phyloP scores from a whole-genome alignment of 2,329 filamentous ascomycete species.

The Diaporthe vexans region DNA sequence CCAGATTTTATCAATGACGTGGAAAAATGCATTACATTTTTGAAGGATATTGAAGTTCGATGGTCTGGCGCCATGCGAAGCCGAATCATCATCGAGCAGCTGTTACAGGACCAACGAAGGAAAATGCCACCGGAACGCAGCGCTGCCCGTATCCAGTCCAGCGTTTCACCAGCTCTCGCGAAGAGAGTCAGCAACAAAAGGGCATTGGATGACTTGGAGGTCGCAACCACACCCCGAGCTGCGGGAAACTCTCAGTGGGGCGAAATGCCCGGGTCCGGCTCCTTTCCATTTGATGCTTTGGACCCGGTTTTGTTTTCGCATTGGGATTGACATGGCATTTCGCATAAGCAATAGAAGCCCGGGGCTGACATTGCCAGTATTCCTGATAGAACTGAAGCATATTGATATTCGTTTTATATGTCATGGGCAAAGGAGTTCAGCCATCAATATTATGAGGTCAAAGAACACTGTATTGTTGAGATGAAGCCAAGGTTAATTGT shows the following conservation, averaged over 20 bases:
- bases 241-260: background rate
- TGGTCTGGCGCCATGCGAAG: conserved; percentile 6
- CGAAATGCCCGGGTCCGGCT: background rate
- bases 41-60: background rate
- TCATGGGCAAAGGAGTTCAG: too few relatives aligned
- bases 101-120: conserved; percentile 3
- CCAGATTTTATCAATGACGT: background rate
- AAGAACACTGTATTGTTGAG: too few relatives aligned
- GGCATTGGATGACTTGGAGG: background rate
- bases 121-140: background rate
- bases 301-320: background rate
- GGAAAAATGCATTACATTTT: background rate
- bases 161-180: background rate
- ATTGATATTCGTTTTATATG: too few relatives aligned
- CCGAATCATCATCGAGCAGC: background rate
- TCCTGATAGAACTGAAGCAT: too few relatives aligned
- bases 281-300: conserved; percentile 4
- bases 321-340: background rate
- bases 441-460: too few relatives aligned
- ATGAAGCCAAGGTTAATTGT: too few relatives aligned
- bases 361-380: too few relatives aligned
- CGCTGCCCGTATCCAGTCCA: background rate
- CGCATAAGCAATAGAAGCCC: too few relatives aligned
- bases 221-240: background rate
- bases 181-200: background rate